Evolutionary conservation across 2,329 filamentous ascomycete species (phyloP), one percentile per base, ranked within the genome.

Genomic region (Microsporum ferrugineum): DNA sequence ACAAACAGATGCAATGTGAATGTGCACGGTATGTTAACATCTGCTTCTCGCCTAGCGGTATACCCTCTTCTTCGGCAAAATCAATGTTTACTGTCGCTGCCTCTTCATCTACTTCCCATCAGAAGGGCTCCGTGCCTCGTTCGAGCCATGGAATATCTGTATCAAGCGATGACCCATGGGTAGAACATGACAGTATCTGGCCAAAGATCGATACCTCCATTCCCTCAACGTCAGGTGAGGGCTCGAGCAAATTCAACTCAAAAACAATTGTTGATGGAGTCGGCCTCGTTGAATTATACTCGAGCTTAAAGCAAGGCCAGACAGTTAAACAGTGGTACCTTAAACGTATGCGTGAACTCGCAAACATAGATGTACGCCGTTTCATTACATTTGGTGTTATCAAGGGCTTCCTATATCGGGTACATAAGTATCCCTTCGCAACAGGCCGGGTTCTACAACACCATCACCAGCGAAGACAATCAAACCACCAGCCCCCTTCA

Each of bases 351-450:
- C 83, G 87, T 45, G 77, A 88, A 43, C 80, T 96, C 6, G 79
- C 82, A 10, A 86, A 87, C 69, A 85, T 99, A 61, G 94, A 99
- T 72, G 84, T 96, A 60, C 84, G 94, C 10, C 86, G 94, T 33
- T 86, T 99, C 65, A 89, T 97, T 65, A 95, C 95, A 62, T 99
- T 97, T 69, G 94, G 92, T 61, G 83, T 96, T 62, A 95, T 97
- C 72, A 97, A 97, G 75, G 91, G 92, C 14, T 88, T 95, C 66
- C 76, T 99, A 29, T 96, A 96, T 73, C 84, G 94, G 38, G 87
- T 96, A 45, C 90, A 97, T 76, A 95, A 94, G 72, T 95, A 95
- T 71, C 88, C 90, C 33, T 83, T 95, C 65, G 71, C 75, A 51
- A 73, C 76, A 4, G 68, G 71, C 0, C 66, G 73, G 41, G 69